These are phyloP conservation scores for Fusarium avenaceum DNA, from an alignment of 2,329 filamentous ascomycete genomes.

Conservation along the genomic window DNA sequence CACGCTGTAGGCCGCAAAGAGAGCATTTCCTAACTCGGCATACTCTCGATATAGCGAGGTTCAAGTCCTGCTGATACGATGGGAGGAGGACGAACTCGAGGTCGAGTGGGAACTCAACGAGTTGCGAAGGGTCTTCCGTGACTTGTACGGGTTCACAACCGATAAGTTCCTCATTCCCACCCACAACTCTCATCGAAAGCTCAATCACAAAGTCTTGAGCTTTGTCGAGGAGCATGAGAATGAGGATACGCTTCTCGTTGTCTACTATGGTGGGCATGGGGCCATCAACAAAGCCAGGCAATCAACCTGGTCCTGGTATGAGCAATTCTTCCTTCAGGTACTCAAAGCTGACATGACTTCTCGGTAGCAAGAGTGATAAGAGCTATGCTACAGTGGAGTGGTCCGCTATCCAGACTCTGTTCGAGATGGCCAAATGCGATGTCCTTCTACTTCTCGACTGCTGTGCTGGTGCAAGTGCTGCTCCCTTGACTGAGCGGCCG, in stretches of 20 bases:
- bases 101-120: constrained; percentile 46
- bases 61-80: constrained; percentile 46
- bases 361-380: constrained; percentile 42
- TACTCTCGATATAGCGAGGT: constrained; percentile 48
- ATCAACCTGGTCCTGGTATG: constrained; percentile 49
- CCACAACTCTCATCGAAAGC: constrained; percentile 45
- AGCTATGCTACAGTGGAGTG: constrained; percentile 48
- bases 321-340: background rate
- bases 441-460: constrained; percentile 47
- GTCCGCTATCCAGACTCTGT: constrained; percentile 49
- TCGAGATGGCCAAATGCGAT: constrained; percentile 48
- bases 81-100: constrained; percentile 48
- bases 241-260: constrained; percentile 47
- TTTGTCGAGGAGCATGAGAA: constrained; percentile 48
- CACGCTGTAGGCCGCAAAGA: constrained; percentile 37
- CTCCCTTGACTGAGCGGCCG: constrained; percentile 45
- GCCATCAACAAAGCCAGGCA: constrained; percentile 47
- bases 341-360: constrained; percentile 29
- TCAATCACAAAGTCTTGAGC: constrained; percentile 43
- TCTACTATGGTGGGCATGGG: constrained; percentile 47
- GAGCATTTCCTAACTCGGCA: constrained; percentile 46
- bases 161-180: constrained; percentile 46
- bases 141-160: constrained; percentile 43
- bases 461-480: constrained; percentile 47
- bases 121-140: constrained; percentile 38